These are phyloP conservation scores for Rhododendron mucronatum DNA, from an alignment of 148 eudicot species.

Conservation along the genomic window DNA sequence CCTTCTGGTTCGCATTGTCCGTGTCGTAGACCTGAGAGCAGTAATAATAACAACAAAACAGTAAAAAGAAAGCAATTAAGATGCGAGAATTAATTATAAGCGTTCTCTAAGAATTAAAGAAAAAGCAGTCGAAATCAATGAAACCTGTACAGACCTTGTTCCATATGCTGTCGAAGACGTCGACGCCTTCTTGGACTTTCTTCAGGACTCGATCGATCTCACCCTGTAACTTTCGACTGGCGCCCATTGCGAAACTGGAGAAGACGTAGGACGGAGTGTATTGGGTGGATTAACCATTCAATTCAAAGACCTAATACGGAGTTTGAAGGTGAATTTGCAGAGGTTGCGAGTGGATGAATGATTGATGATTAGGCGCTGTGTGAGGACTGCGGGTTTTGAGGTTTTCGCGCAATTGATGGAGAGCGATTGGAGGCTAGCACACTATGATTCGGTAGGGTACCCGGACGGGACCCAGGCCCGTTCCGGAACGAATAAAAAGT, in stretches of 20 bases:
- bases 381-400: not conserved
- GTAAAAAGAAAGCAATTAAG: not conserved
- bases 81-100: not conserved
- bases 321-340: not conserved
- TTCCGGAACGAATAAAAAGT: no score
- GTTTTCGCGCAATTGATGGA: not conserved
- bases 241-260: conserved; percentile 56
- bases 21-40: conserved; percentile 82
- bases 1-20: conserved; percentile 97
- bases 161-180: conserved; percentile 98
- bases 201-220: conserved; percentile 97
- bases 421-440: not conserved
- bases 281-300: conserved; percentile 7
- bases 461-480: no score
- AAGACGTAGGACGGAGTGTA: not conserved
- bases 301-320: not conserved
- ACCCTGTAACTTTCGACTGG: conserved; percentile 92
- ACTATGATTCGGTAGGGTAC: not conserved
- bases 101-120: not conserved
- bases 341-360: not conserved
- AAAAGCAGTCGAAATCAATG: not conserved
- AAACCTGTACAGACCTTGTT: conserved; percentile 53
- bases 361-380: not conserved
- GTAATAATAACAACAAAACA: not conserved
- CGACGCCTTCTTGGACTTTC: conserved; percentile 97